A percentile compares a stretch with the other conserved stretches of the same genome.
phyloP scores from a whole-genome alignment of 108 stramenopile species.

The Aurantiochytrium sp. region DNA sequence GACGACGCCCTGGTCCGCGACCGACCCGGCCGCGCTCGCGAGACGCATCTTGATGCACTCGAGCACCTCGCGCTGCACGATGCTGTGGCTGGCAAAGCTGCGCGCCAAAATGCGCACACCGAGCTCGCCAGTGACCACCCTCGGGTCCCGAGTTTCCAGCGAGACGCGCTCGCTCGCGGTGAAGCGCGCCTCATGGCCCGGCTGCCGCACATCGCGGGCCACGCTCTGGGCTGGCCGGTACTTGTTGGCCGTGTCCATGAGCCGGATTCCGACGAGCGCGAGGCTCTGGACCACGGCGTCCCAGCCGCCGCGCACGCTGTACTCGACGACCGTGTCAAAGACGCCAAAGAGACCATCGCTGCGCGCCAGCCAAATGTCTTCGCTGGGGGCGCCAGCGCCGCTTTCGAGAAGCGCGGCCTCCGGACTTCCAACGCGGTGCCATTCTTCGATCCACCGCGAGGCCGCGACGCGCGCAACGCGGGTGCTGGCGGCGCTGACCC shows the following conservation, averaged over 20 bases:
- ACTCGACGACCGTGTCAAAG: not conserved
- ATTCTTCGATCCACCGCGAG: not conserved
- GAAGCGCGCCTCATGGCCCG: not conserved
- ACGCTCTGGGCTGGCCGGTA: not conserved
- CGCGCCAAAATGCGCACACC: not conserved
- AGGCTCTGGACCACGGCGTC: conserved; percentile 21
- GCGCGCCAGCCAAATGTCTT: too few species aligned
- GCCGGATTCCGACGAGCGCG: not conserved
- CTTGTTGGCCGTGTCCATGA: not conserved
- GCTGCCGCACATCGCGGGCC: not conserved
- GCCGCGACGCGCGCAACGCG: not conserved
- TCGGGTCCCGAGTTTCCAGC: not conserved
- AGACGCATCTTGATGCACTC: not conserved
- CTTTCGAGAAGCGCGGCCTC: too few species aligned
- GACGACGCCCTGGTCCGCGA: not conserved
- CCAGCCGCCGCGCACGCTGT: not conserved
- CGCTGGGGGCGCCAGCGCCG: too few species aligned
- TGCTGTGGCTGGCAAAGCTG: conserved; percentile 19
- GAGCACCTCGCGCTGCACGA: conserved; percentile 25
- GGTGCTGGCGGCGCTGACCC: not conserved
- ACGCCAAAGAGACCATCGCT: not conserved
- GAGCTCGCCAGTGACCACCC: not conserved
- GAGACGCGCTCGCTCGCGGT: not conserved
- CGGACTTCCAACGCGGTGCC: not conserved
- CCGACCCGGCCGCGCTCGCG: not conserved